Base-by-base conservation (phyloP, 805 yeast species). In the Wickerhamiella brachini region DNA sequence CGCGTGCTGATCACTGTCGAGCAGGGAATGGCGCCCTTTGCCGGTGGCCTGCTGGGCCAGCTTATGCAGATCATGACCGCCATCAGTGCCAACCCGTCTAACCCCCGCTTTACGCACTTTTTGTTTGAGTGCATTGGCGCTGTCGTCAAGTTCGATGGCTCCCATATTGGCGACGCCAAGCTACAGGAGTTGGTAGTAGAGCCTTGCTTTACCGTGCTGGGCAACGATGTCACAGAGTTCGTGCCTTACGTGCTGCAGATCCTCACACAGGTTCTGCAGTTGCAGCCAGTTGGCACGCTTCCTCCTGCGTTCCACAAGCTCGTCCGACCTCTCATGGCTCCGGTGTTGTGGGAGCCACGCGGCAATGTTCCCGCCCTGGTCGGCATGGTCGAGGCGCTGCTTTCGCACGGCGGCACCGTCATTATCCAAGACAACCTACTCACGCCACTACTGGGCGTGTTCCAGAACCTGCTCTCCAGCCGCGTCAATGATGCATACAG, bases 341-440 rank as follows among this genome's bases (percentile, higher is more conserved):
- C 97, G n/a, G 65, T 79, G 6, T 81, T 89, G 38, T 93, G 98
- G 98, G 97, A 93, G 65, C 78, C 77, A 54, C 75, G 80, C 56
- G 98, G 97, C 15, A 93, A 90, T 58, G 80, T 90, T 37, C 98
- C 98, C 2, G 97, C 96, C 1, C 78, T 90, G 20, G 82, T 94
- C 0, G 77, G 96, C 58, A 71, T 93, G 49, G 70, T 93, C 41
- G 75, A 79, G 51, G 80, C 86, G 6, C 80, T 90, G 20, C 68
- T 83, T 34, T 66, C 66, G 45, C 78, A 75, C 45, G 66, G 68
- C 3, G 61, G 67, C 2, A 60, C 61, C 21, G 68, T 71, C 56
- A 60, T 69, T 9, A 68, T 80, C n/a, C 61, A 65, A 26, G 64
- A 64, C 17, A 75, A 73, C 47, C 50, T 62, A 41, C 64, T 87